These are phyloP conservation scores for Fusarium sp. DNA, from an alignment of 2,329 filamentous ascomycete species.

Conservation along the genomic window DNA sequence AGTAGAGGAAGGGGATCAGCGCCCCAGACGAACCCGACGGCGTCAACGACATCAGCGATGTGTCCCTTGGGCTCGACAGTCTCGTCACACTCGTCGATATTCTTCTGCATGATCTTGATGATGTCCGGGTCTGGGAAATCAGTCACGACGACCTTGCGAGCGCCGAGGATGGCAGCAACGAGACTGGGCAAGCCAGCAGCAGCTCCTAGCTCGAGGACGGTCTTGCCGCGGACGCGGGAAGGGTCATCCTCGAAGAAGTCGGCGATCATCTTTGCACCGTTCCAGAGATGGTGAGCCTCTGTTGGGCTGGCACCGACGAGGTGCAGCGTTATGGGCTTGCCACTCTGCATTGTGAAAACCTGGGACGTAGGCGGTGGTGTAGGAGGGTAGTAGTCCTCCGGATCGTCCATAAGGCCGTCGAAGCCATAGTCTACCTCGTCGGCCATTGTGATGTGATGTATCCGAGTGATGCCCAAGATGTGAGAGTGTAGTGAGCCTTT, in stretches of 20 bases:
- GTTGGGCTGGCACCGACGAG: conserved; percentile 90
- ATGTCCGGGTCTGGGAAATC: conserved; percentile 90
- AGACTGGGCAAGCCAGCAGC: conserved; percentile 88
- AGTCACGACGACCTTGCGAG: conserved; percentile 79
- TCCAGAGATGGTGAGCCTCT: conserved; percentile 94
- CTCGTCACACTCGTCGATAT: conserved; percentile 71
- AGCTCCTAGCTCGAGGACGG: conserved; percentile 90
- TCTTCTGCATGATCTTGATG: conserved; percentile 82
- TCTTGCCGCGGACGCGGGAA: conserved; percentile 71
- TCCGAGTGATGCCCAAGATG: conserved; percentile 11
- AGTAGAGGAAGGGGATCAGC: conserved; percentile 70
- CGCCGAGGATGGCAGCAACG: conserved; percentile 79
- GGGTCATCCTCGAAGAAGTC: conserved; percentile 80
- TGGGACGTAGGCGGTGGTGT: conserved; percentile 81
- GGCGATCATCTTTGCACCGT: conserved; percentile 83
- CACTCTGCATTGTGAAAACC: conserved; percentile 76
- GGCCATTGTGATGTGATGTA: conserved; percentile 43
- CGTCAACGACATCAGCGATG: conserved; percentile 59
- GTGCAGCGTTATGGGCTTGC: conserved; percentile 74
- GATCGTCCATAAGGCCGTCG: conserved; percentile 79
- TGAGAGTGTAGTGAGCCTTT: conserved; percentile 13
- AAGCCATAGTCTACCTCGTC: conserved; percentile 54
- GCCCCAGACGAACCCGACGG: conserved; percentile 88
- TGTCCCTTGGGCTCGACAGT: conserved; percentile 46
- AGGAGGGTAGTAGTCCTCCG: conserved; percentile 82